Percentiles rank a stretch among this genome's conserved stretches.
phyloP scores from a whole-genome alignment of 2,329 filamentous ascomycete genomes.

The Trichothecium roseum region DNA sequence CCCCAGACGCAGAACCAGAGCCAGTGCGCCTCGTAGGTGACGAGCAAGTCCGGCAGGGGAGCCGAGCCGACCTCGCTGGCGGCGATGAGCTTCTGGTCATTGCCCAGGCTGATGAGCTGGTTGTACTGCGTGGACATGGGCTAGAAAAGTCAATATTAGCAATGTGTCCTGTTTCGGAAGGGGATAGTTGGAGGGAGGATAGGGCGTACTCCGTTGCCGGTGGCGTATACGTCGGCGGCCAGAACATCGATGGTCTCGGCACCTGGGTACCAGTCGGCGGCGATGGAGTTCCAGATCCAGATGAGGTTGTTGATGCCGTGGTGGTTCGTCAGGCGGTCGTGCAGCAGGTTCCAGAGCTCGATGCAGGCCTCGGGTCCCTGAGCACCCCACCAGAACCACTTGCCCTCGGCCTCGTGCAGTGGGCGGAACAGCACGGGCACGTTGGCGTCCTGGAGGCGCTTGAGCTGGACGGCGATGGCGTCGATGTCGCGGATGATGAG shows the following conservation, averaged over 20 bases:
- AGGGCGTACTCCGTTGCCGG: slow-evolving; percentile 28
- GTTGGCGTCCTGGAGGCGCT: slow-evolving; percentile 28
- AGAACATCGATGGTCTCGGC: slow-evolving; percentile 33
- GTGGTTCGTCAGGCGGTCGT: slow-evolving; percentile 30
- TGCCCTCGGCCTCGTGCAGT: slow-evolving; percentile 38
- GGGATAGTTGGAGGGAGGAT: too few relatives aligned
- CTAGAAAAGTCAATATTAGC: slow-evolving; percentile 6
- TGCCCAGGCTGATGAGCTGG: slow-evolving; percentile 26
- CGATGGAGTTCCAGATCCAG: slow-evolving; percentile 39
- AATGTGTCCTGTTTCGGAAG: neutral
- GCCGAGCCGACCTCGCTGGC: slow-evolving; percentile 35
- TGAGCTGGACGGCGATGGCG: slow-evolving; percentile 33
- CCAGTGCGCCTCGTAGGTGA: slow-evolving; percentile 35
- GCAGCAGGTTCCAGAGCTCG: slow-evolving; percentile 30
- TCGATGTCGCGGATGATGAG: slow-evolving; percentile 36
- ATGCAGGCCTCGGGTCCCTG: slow-evolving; percentile 33
- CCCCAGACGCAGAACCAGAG: slow-evolving; percentile 36
- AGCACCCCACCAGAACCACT: slow-evolving; percentile 44
- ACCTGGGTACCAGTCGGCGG: slow-evolving; percentile 35
- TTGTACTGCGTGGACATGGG: slow-evolving; percentile 33
- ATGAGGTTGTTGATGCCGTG: slow-evolving; percentile 36
- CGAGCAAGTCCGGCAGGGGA: slow-evolving; percentile 27
- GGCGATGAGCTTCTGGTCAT: slow-evolving; percentile 35
- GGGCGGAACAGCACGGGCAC: slow-evolving; percentile 36
- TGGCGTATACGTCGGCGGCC: slow-evolving; percentile 32